A percentile compares a stretch with the other conserved stretches of the same genome.
These are phyloP conservation scores for Mycena crocata DNA, from an alignment of 768 basidiomycete species.

Conservation along the genomic window DNA sequence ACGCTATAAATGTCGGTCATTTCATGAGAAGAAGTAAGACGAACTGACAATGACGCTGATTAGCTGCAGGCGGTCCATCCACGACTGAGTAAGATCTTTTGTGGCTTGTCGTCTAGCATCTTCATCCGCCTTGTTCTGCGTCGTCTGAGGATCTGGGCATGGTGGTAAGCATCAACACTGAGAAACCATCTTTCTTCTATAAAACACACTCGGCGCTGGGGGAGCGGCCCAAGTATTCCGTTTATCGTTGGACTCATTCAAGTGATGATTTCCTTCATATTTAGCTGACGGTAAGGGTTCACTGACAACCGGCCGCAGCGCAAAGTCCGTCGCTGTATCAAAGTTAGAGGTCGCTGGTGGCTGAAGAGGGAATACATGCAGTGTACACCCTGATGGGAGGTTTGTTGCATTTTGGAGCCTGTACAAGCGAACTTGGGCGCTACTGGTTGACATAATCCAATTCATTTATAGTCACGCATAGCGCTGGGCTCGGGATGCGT, in stretches of 20 bases:
- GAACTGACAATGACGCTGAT: conserved; percentile 66
- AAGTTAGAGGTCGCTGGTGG: no score
- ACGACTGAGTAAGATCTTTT: conserved; percentile 65
- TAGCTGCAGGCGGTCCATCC: conserved; percentile 72
- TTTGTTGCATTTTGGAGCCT: conserved; percentile 13
- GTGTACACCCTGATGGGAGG: background rate
- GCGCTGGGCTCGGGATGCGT: no score
- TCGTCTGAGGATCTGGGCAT: conserved; percentile 17
- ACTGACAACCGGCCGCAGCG: background rate
- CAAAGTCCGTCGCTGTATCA: background rate
- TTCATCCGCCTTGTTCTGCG: conserved; percentile 61
- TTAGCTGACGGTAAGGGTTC: background rate
- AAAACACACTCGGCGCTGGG: background rate
- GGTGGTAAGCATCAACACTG: background rate
- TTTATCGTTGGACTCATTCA: no score
- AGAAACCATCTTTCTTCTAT: background rate
- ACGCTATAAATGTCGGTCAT: conserved; percentile 1
- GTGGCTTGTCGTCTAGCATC: conserved; percentile 56
- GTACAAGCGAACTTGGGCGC: no score
- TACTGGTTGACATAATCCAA: background rate
- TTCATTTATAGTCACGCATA: background rate
- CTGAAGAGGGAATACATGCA: background rate
- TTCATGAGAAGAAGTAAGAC: conserved; percentile 11
- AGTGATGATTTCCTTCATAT: no score
- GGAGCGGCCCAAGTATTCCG: background rate